These are phyloP conservation scores for Epicoccum nigrum DNA, from an alignment of 2,329 filamentous ascomycete genomes.

Conservation along the genomic window DNA sequence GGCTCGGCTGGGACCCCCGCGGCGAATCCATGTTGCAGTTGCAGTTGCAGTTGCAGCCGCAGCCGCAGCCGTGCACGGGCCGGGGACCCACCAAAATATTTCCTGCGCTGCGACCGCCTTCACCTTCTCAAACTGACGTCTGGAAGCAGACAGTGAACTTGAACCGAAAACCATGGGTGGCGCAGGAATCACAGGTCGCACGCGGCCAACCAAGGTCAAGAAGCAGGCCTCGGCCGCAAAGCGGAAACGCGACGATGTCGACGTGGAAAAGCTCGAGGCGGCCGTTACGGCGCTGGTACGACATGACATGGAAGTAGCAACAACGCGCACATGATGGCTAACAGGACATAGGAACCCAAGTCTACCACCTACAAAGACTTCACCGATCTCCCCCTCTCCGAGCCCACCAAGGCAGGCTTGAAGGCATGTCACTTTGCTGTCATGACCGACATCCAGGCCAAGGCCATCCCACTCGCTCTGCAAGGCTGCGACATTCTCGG, in stretches of 20 bases:
- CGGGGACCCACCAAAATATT: conserved; percentile 32
- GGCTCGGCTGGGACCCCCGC: conserved; percentile 22
- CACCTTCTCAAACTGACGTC: neutral
- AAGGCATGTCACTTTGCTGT: conserved; percentile 86
- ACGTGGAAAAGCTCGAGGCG: conserved; percentile 54
- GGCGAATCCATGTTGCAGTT: too few relatives aligned
- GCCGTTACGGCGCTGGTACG: conserved; percentile 52
- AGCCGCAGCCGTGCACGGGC: neutral
- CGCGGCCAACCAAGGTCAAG: conserved; percentile 61
- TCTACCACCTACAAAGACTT: conserved; percentile 70
- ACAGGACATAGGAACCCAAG: conserved; percentile 62
- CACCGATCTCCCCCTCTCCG: conserved; percentile 82
- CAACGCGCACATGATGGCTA: conserved; percentile 9
- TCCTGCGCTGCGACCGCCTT: neutral
- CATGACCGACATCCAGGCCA: conserved; percentile 88
- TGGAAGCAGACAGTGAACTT: conserved; percentile 13
- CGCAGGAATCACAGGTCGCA: conserved; percentile 50
- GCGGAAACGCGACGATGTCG: conserved; percentile 60
- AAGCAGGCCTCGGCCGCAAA: conserved; percentile 59
- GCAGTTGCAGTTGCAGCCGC: too few relatives aligned
- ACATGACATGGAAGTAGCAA: neutral
- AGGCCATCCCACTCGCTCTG: conserved; percentile 85
- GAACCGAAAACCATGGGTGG: conserved; percentile 33
- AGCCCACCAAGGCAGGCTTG: conserved; percentile 78
- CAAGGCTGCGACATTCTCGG: conserved; percentile 88